phyloP scores from a whole-genome alignment of 1,284 basidiomycete species.

The Cryptococcus sp. region DNA sequence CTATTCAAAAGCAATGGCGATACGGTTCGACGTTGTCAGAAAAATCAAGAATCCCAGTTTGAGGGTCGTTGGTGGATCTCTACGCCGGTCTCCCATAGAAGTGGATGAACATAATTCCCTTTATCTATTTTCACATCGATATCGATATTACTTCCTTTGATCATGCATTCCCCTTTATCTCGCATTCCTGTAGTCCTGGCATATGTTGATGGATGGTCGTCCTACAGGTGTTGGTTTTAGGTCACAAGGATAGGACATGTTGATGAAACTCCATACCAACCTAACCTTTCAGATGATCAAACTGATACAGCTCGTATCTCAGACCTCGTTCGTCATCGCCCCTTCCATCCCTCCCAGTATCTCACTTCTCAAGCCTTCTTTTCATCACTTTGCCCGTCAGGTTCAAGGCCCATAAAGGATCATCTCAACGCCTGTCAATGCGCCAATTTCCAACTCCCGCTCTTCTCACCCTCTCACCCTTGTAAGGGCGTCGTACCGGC shows the following conservation, averaged over 20 bases:
- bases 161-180: not conserved
- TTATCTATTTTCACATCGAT: not conserved
- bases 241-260: not conserved
- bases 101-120: slow-evolving; percentile 30
- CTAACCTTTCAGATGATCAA: no score
- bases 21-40: slow-evolving; percentile 13
- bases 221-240: no score
- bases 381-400: no score
- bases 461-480: no score
- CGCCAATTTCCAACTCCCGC: not conserved
- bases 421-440: not conserved
- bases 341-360: no score
- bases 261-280: not conserved
- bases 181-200: no score
- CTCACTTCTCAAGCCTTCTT: no score
- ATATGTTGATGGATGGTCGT: no score
- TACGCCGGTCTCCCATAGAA: slow-evolving; percentile 41
- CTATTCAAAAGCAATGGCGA: no score
- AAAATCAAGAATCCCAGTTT: slow-evolving; percentile 32
- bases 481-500: no score
- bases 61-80: slow-evolving; percentile 36
- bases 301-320: no score
- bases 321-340: no score
- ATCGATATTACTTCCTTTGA: not conserved
- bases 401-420: not conserved